Conservation (phyloP, 345 rosid genomes). For the Arabidopsis suecica region DNA sequence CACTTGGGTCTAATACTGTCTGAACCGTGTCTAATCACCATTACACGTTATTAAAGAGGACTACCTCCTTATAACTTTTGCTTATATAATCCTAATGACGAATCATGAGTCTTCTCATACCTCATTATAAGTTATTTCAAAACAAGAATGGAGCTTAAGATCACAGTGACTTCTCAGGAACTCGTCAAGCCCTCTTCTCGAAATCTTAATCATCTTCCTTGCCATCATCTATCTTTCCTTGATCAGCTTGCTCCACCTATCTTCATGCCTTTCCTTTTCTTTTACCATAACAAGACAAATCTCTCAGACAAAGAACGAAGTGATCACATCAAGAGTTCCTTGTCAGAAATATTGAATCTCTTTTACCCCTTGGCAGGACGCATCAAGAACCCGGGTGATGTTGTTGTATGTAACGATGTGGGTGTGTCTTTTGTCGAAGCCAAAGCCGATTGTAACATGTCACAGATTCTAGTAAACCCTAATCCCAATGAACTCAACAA, state of each 20-base stretch:
- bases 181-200: conserved; percentile 47
- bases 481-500: conserved; percentile 31
- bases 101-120: background rate
- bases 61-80: background rate
- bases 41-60: background rate
- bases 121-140: background rate
- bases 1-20: conserved; percentile 8
- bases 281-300: conserved; percentile 22
- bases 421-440: conserved; percentile 38
- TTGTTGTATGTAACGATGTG: conserved; percentile 32
- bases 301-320: conserved; percentile 7
- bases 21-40: background rate
- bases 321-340: conserved; percentile 32
- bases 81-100: conserved; percentile 6
- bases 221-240: conserved; percentile 43
- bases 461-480: conserved; percentile 32
- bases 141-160: conserved; percentile 29
- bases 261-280: conserved; percentile 35
- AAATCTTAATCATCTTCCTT: conserved; percentile 31
- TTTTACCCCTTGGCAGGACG: conserved; percentile 41
- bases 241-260: conserved; percentile 47
- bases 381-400: conserved; percentile 6
- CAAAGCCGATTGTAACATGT: conserved; percentile 3
- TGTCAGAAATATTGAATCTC: conserved; percentile 32
- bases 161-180: conserved; percentile 33